A percentile compares a stretch with the other conserved stretches of the same genome.
These are phyloP conservation scores for Plasmodium gallinaceum DNA, from an alignment of 169 alveolate species.

Conservation along the genomic window DNA sequence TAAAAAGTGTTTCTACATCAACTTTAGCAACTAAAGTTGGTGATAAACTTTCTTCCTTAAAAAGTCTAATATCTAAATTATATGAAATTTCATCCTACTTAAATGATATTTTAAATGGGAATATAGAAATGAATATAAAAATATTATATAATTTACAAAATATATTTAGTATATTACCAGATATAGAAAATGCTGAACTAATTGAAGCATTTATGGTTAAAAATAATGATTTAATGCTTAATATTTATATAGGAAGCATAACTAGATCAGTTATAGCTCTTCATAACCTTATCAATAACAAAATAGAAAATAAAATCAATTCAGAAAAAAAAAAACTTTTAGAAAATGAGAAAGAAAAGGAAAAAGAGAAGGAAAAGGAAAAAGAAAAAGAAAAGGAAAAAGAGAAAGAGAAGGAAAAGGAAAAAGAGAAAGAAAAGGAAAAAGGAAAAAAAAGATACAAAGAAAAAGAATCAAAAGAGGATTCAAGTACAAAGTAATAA, in stretches of 20 bases:
- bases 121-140: constrained; percentile 89
- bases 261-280: constrained; percentile 94
- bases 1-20: constrained; percentile 95
- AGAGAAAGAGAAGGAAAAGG: constrained; percentile 66
- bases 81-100: constrained; percentile 83
- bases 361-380: constrained; percentile 57
- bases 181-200: constrained; percentile 89
- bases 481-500: constrained; percentile 4
- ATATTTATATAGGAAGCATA: constrained; percentile 94
- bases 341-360: constrained; percentile 63
- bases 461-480: background rate
- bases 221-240: constrained; percentile 94
- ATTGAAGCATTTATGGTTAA: constrained; percentile 93
- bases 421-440: constrained; percentile 16
- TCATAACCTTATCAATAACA: constrained; percentile 96
- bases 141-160: constrained; percentile 93
- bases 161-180: constrained; percentile 95
- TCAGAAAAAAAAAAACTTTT: constrained; percentile 77
- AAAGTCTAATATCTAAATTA: constrained; percentile 79
- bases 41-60: constrained; percentile 82
- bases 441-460: background rate
- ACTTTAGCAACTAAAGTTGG: constrained; percentile 93
- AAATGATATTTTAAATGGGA: constrained; percentile 88
- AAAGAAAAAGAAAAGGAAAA: constrained; percentile 78
- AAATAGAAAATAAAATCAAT: constrained; percentile 89